Conservation (phyloP, 2,329 filamentous ascomycete species). For the Cladorrhinum sp. region DNA sequence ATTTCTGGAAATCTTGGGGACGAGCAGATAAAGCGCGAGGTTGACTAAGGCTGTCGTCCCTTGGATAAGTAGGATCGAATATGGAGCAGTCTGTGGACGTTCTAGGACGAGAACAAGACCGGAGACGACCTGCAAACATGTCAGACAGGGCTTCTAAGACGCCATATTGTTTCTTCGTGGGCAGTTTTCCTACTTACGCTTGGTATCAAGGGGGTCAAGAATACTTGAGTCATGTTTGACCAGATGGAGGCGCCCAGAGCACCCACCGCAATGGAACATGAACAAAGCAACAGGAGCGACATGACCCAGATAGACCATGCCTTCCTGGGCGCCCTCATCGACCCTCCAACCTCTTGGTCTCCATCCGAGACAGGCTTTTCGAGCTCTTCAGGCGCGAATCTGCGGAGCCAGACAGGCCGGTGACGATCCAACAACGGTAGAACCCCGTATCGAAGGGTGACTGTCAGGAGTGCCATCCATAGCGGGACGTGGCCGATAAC, state of each 20-base stretch:
- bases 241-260: conserved; percentile 32
- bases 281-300: conserved; percentile 32
- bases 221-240: conserved; percentile 28
- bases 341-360: conserved; percentile 13
- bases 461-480: conserved; percentile 30
- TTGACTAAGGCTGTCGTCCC: conserved; percentile 34
- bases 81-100: conserved; percentile 31
- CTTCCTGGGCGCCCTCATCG: background rate
- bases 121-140: conserved; percentile 23
- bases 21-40: conserved; percentile 30
- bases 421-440: conserved; percentile 32
- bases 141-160: background rate
- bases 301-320: conserved; percentile 32
- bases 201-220: conserved; percentile 33
- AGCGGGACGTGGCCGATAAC: conserved; percentile 33
- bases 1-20: conserved; percentile 32
- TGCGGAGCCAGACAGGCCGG: conserved; percentile 35
- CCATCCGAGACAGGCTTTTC: background rate
- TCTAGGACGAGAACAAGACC: conserved; percentile 29
- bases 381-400: conserved; percentile 32
- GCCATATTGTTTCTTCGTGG: background rate
- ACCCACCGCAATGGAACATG: conserved; percentile 29
- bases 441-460: conserved; percentile 33
- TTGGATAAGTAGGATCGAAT: conserved; percentile 31
- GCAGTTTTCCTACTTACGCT: conserved; percentile 35